Evolutionary conservation across 805 yeast genomes (phyloP), one percentile per base, ranked within the genome.

Genomic region (Metschnikowia shivogae): DNA sequence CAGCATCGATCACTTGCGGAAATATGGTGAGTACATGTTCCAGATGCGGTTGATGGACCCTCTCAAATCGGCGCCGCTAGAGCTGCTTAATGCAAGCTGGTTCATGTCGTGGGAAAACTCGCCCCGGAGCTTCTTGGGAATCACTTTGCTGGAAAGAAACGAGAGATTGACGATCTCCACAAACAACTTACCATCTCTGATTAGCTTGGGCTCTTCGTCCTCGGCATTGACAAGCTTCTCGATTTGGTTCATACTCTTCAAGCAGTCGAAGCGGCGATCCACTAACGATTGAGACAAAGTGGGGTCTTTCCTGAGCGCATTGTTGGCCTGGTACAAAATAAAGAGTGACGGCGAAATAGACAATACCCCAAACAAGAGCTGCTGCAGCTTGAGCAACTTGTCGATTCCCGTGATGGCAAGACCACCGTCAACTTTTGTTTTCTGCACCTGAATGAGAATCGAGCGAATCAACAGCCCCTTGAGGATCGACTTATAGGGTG

Each of bases 361-460:
- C 22, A 93, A 86, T 19, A 88, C 70, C 1, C 96, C 97, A 68
- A 92, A 88, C n/a, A 93, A 93, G 44, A 92, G 76, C 61, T 93
- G 96, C 67, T 92, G 99, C 41, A 93, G 84, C 62, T 89, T 85
- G 36, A 93, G 74, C 53, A 92, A 70, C 60, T 86, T 84, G 64
- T 93, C 98, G 50, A 93, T 90, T 7, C 98, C 98, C 54, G 77
- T 80, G 49, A 92, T 77, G 0, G 97, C 98, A 5, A 89, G 70
- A 31, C 86, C 89, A 7, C 96, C 96, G 62, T 92, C 99, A 6
- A 93, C 97, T 64, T 92, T 92, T 10, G 96, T 84, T 65, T 93
- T 92, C 63, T 92, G 99, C n/a, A 93, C 72, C 63, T 93, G 98
- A 50, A 92, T 90, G 57, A 93, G 67, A 37, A 93, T 63, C 12